A percentile compares a stretch with the other conserved stretches of the same genome.
Evolutionary conservation across 116 monocot species (phyloP).

Genomic region (Cymodocea nodosa): DNA sequence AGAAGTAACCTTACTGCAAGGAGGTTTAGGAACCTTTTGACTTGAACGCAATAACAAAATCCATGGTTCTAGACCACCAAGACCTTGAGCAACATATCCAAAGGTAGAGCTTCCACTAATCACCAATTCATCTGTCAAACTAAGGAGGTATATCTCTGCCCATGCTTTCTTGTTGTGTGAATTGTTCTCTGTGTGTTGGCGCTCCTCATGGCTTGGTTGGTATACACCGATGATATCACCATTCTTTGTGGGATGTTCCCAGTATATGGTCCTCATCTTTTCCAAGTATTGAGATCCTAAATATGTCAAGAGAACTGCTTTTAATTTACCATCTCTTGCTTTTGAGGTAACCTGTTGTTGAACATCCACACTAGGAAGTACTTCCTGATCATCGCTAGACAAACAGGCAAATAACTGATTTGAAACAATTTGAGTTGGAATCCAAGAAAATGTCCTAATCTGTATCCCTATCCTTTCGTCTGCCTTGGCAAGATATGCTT

Average conservation of each 20-base stretch:
- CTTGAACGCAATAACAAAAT: slow-evolving; percentile 27
- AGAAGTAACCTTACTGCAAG: slow-evolving; percentile 8
- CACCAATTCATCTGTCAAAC: slow-evolving; percentile 37
- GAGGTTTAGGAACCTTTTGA: slow-evolving; percentile 16
- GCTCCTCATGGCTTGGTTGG: slow-evolving; percentile 50
- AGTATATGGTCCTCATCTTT: slow-evolving; percentile 30
- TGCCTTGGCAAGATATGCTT: too few relatives aligned
- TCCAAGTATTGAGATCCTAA: slow-evolving; percentile 28
- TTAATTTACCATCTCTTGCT: slow-evolving; percentile 8
- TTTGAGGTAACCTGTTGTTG: background rate
- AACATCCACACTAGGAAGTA: slow-evolving; percentile 21
- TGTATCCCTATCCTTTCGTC: too few relatives aligned
- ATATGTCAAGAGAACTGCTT: slow-evolving; percentile 36
- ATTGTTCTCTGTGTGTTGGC: slow-evolving; percentile 25
- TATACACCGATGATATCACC: slow-evolving; percentile 31
- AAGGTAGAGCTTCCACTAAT: slow-evolving; percentile 54
- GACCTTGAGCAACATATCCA: slow-evolving; percentile 49
- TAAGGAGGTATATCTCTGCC: slow-evolving; percentile 54
- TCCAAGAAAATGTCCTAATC: slow-evolving; percentile 18
- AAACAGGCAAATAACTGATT: slow-evolving; percentile 23
- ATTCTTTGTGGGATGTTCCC: slow-evolving; percentile 23
- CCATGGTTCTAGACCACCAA: slow-evolving; percentile 47
- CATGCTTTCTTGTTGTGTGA: slow-evolving; percentile 48
- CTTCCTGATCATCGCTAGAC: slow-evolving; percentile 5
- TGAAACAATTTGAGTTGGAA: slow-evolving; percentile 9